A percentile compares a stretch with the other conserved stretches of the same genome.
Evolutionary conservation across 2,329 filamentous ascomycete genomes (phyloP).

Genomic region (Coccinonectria pachysandricola): DNA sequence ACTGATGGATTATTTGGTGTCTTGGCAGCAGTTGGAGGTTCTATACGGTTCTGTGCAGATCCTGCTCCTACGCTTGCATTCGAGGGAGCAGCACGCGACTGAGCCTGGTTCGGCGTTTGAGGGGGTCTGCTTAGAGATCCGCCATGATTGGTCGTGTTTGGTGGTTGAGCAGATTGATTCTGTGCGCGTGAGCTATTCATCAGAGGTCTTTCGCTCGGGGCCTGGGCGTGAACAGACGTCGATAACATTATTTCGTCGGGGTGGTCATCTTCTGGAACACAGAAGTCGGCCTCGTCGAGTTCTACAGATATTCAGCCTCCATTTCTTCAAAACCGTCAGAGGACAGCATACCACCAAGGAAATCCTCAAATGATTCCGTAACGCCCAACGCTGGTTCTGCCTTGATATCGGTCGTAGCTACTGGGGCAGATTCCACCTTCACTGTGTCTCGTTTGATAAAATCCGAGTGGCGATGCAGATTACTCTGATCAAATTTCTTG

Average conservation of each 20-base stretch:
- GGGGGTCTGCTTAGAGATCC: slow-evolving; percentile 15
- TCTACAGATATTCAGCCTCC: slow-evolving; percentile 38
- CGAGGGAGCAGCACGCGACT: slow-evolving; percentile 13
- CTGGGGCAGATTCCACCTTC: slow-evolving; percentile 13
- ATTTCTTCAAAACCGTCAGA: slow-evolving; percentile 27
- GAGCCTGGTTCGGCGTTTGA: slow-evolving; percentile 24
- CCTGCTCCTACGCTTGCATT: slow-evolving; percentile 14
- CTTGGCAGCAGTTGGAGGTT: slow-evolving; percentile 6
- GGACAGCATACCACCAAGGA: slow-evolving; percentile 36
- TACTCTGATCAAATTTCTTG: slow-evolving; percentile 66
- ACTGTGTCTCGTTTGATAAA: slow-evolving; percentile 52
- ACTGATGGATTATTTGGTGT: slow-evolving; percentile 13
- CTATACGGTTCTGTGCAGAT: slow-evolving; percentile 13
- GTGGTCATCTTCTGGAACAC: slow-evolving; percentile 56
- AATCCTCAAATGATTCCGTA: slow-evolving; percentile 40
- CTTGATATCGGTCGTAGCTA: slow-evolving; percentile 14
- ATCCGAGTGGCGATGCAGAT: slow-evolving; percentile 71
- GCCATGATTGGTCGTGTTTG: slow-evolving; percentile 10
- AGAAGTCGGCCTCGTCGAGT: slow-evolving; percentile 70
- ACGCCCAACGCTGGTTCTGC: slow-evolving; percentile 16
- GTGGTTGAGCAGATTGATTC: slow-evolving; percentile 11
- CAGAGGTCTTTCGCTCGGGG: slow-evolving; percentile 10
- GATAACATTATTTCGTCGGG: slow-evolving; percentile 65
- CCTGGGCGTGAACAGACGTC: slow-evolving; percentile 11
- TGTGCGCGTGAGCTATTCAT: slow-evolving; percentile 12